These are phyloP conservation scores for Przewalskia tangutica DNA, from an alignment of 257 asterid genomes.

Conservation along the genomic window DNA sequence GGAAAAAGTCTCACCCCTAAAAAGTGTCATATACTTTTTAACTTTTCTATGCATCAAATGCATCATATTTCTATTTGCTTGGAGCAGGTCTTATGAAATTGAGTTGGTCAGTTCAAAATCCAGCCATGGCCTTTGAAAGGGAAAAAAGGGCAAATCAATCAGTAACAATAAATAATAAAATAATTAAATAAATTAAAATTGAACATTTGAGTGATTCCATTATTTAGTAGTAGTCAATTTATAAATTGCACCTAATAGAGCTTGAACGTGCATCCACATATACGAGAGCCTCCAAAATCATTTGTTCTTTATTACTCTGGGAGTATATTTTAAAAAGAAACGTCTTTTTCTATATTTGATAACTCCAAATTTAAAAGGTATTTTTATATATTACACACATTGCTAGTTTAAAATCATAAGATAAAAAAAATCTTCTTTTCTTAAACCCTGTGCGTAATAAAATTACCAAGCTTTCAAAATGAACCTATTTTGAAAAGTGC, in stretches of 20 bases:
- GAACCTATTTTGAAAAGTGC: too few species aligned
- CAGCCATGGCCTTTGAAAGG: background rate
- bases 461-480: too few species aligned
- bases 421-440: too few species aligned
- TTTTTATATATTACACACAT: too few species aligned
- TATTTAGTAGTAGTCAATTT: background rate
- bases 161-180: background rate
- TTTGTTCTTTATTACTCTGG: too few species aligned
- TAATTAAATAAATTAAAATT: background rate
- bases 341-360: too few species aligned
- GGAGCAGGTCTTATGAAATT: background rate
- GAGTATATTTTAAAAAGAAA: too few species aligned
- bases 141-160: background rate
- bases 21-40: background rate
- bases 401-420: too few species aligned
- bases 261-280: background rate
- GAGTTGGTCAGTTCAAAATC: background rate
- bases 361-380: too few species aligned
- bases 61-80: background rate
- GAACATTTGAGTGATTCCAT: background rate
- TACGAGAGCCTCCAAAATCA: background rate
- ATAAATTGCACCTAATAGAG: background rate
- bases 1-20: too few species aligned
- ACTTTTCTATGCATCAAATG: background rate
- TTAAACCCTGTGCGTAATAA: too few species aligned